These are phyloP conservation scores for Stereum hirsutum DNA, from an alignment of 1,284 basidiomycete species.

Conservation along the genomic window DNA sequence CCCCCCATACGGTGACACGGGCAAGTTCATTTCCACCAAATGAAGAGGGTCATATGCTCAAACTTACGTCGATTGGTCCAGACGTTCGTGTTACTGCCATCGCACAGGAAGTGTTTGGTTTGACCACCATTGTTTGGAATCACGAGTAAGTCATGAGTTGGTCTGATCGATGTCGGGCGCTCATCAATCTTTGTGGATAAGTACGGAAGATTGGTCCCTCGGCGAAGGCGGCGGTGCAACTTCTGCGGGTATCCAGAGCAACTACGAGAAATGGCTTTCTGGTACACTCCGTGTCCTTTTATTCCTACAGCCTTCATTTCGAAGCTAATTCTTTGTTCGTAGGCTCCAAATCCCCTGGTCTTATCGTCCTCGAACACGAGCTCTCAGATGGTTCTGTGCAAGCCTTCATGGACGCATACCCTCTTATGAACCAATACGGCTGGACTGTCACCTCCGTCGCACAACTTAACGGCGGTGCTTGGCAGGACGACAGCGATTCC, in stretches of 20 bases:
- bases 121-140: constrained; percentile 74
- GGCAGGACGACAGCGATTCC: constrained; percentile 48
- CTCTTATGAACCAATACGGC: constrained; percentile 50
- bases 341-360: constrained; percentile 59
- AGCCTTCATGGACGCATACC: constrained; percentile 64
- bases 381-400: constrained; percentile 48
- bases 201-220: constrained; percentile 63
- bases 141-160: constrained; percentile 43
- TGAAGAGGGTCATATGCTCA: constrained; percentile 63
- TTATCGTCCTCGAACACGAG: constrained; percentile 83
- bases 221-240: constrained; percentile 26
- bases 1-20: constrained; percentile 73
- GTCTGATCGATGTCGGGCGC: too few species aligned
- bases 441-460: constrained; percentile 60
- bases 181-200: constrained; percentile 17
- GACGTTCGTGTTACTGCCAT: constrained; percentile 67
- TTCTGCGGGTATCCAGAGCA: constrained; percentile 28
- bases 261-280: constrained; percentile 47
- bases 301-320: too few species aligned
- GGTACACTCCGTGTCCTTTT: too few species aligned
- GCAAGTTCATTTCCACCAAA: too few species aligned
- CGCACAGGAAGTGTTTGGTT: constrained; percentile 63
- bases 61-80: constrained; percentile 70
- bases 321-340: too few species aligned
- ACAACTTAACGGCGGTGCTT: constrained; percentile 29